A percentile compares a stretch with the other conserved stretches of the same genome.
phyloP scores from a whole-genome alignment of 2,329 filamentous ascomycete species.

The Cryoendolithus antarcticus region DNA sequence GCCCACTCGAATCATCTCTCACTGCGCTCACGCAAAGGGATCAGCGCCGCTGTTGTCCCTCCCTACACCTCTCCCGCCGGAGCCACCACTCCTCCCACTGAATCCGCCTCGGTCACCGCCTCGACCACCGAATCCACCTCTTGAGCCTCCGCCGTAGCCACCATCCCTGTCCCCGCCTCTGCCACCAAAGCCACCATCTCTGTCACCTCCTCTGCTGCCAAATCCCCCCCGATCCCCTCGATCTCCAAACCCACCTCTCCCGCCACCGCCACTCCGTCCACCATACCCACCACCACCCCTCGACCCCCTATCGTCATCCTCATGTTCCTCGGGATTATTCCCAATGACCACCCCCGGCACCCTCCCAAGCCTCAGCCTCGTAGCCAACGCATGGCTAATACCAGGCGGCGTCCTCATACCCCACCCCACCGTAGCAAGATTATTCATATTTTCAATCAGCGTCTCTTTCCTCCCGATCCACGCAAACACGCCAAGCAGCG shows the following conservation, averaged over 20 bases:
- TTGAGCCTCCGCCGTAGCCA: background rate
- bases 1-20: background rate
- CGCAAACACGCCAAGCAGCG: conserved; percentile 43
- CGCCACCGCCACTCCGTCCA: conserved; percentile 7
- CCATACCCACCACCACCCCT: conserved; percentile 9
- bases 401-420: conserved; percentile 40
- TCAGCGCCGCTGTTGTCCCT: conserved; percentile 1
- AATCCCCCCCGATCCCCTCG: conserved; percentile 9
- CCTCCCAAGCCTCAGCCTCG: conserved; percentile 16
- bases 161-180: conserved; percentile 6
- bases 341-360: conserved; percentile 21
- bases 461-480: conserved; percentile 25
- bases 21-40: background rate
- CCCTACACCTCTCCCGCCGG: conserved; percentile 2
- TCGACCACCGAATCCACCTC: conserved; percentile 5
- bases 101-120: conserved; percentile 2
- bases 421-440: conserved; percentile 40
- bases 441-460: conserved; percentile 41
- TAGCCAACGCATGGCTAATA: conserved; percentile 19
- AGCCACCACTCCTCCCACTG: conserved; percentile 6
- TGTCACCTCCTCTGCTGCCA: conserved; percentile 7
- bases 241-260: conserved; percentile 9
- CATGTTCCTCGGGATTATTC: conserved; percentile 5
- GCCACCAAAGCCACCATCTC: conserved; percentile 10
- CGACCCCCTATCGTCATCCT: conserved; percentile 5